Conservation (phyloP, 2,329 filamentous ascomycete genomes). For the Trematosphaeria pertusa region DNA sequence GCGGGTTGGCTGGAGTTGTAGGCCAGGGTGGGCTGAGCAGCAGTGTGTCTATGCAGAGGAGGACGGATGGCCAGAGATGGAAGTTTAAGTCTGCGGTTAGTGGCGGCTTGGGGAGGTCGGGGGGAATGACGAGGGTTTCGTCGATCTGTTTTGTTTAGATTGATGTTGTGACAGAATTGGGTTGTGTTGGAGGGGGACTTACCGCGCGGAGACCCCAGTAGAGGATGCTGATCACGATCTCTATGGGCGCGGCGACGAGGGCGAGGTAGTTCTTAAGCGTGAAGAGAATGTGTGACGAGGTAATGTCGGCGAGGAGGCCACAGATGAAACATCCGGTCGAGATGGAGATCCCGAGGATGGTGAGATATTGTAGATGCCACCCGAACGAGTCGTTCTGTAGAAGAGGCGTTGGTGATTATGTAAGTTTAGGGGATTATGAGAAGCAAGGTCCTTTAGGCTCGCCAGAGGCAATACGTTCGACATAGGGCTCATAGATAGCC, state of each 20-base stretch:
- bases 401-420: constrained; percentile 15
- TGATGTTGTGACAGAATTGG: background rate
- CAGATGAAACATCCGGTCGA: constrained; percentile 67
- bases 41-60: constrained; percentile 70
- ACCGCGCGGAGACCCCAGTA: constrained; percentile 72
- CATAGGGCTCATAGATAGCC: too few relatives aligned
- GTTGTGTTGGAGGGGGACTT: constrained; percentile 14
- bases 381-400: constrained; percentile 65
- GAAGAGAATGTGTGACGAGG: constrained; percentile 65
- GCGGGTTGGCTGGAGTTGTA: constrained; percentile 56
- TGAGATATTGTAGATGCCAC: constrained; percentile 75
- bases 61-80: constrained; percentile 62
- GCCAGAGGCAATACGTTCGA: too few relatives aligned
- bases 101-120: constrained; percentile 36
- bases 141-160: constrained; percentile 28
- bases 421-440: background rate
- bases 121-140: constrained; percentile 15
- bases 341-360: constrained; percentile 72
- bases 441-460: too few relatives aligned
- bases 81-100: constrained; percentile 58
- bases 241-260: constrained; percentile 71
- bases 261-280: constrained; percentile 71
- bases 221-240: constrained; percentile 72
- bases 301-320: constrained; percentile 70
- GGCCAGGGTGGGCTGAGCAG: constrained; percentile 75